Evolutionary conservation across 2,329 filamentous ascomycete species (phyloP).

Genomic region (Fusarium sp.): DNA sequence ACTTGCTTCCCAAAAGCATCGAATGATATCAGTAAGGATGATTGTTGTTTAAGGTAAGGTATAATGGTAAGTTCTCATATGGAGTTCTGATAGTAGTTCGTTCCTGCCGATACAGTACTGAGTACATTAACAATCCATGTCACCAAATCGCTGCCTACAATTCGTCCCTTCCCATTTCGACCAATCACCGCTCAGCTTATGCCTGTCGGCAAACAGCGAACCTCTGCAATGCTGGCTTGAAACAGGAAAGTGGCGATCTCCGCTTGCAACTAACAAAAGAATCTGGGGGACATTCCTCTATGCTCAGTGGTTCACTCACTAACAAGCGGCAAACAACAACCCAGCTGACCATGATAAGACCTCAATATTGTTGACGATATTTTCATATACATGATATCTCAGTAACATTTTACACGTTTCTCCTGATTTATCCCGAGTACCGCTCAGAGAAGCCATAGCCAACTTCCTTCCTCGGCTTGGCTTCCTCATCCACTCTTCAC

Average conservation of each 20-base stretch:
- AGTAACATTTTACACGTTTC: not conserved
- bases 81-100: not conserved
- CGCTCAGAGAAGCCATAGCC: not conserved
- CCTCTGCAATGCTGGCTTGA: constrained; percentile 11
- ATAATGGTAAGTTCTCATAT: not conserved
- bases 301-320: constrained; percentile 22
- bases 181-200: constrained; percentile 14
- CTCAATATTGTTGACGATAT: not conserved
- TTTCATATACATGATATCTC: not conserved
- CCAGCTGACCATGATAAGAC: constrained; percentile 29
- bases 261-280: constrained; percentile 34
- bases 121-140: not conserved
- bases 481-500: constrained; percentile 23
- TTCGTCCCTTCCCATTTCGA: not conserved
- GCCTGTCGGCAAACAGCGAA: constrained; percentile 33
- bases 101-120: not conserved
- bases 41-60: not conserved
- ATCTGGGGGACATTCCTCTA: constrained; percentile 22
- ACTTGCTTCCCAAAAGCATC: not conserved
- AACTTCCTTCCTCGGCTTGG: constrained; percentile 33
- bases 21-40: not conserved
- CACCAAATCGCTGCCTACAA: not conserved
- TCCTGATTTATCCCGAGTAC: not conserved
- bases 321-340: constrained; percentile 26
- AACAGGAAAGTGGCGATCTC: constrained; percentile 51